A percentile compares a stretch with the other conserved stretches of the same genome.
Conservation (phyloP, 495 filamentous ascomycete genomes). For the Tuber umbilicatum region DNA sequence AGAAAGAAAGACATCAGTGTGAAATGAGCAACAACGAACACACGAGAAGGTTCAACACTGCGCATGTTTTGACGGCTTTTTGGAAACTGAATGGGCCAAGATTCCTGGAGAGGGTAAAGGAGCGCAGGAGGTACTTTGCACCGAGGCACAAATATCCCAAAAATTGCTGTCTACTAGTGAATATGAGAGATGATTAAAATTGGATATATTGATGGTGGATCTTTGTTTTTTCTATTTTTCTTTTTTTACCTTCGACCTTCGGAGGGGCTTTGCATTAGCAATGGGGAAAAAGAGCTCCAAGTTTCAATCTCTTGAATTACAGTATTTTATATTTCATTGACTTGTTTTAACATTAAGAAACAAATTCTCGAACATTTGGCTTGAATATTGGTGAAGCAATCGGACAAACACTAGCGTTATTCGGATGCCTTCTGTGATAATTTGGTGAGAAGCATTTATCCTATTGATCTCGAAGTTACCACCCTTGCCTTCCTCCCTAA, state of each 20-base stretch:
- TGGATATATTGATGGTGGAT: background rate
- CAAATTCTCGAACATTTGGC: background rate
- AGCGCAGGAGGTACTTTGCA: background rate
- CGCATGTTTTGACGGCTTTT: background rate
- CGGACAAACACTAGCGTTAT: too few species aligned
- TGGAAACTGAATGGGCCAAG: constrained; percentile 9
- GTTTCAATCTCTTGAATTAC: background rate
- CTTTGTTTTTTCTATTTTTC: background rate
- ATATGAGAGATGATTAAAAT: constrained; percentile 2
- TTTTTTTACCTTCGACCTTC: background rate
- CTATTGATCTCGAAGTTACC: too few species aligned
- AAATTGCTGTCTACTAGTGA: constrained; percentile 1
- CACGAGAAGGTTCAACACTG: constrained; percentile 4
- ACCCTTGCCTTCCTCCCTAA: too few species aligned
- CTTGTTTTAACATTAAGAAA: background rate
- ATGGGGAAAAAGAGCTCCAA: background rate
- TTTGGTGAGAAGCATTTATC: too few species aligned
- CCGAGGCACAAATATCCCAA: background rate
- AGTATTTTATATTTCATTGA: background rate
- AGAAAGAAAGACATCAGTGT: background rate
- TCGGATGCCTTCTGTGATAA: too few species aligned
- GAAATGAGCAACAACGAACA: background rate
- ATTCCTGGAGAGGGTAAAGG: background rate
- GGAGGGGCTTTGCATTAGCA: background rate
- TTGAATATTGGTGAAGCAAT: background rate